phyloP scores from a whole-genome alignment of 2,329 filamentous ascomycete genomes.

The Fusarium pseudocircinatum region DNA sequence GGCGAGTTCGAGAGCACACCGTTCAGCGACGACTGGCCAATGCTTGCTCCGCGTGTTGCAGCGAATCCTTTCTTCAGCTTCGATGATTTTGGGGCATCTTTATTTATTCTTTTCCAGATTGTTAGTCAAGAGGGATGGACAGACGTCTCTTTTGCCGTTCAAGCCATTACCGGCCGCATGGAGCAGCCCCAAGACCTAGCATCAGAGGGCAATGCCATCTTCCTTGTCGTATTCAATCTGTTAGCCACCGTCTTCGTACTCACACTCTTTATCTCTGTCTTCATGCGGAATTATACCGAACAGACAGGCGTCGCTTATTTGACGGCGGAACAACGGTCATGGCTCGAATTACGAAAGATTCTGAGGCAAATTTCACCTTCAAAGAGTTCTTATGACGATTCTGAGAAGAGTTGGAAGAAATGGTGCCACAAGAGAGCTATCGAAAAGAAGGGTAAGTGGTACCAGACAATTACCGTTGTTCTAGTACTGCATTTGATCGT shows the following conservation, averaged over 20 bases:
- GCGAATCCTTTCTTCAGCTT: constrained; percentile 89
- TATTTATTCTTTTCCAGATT: constrained; percentile 98
- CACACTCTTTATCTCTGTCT: constrained; percentile 97
- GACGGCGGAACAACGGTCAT: constrained; percentile 94
- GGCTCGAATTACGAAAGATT: constrained; percentile 93
- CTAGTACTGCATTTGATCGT: constrained; percentile 85
- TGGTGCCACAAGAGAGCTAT: constrained; percentile 97
- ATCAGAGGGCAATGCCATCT: constrained; percentile 86
- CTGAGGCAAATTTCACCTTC: constrained; percentile 93
- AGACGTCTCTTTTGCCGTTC: constrained; percentile 86
- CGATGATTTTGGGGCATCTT: constrained; percentile 90
- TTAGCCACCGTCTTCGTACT: constrained; percentile 95
- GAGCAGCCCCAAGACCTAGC: constrained; percentile 76
- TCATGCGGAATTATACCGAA: constrained; percentile 99
- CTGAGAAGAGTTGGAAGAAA: constrained; percentile 80
- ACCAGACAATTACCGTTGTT: constrained; percentile 79
- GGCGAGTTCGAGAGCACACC: constrained; percentile 83
- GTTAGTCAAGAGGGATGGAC: constrained; percentile 98
- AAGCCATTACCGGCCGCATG: constrained; percentile 81
- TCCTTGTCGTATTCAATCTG: constrained; percentile 97
- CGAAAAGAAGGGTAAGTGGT: constrained; percentile 94
- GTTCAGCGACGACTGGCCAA: constrained; percentile 77
- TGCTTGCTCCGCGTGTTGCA: constrained; percentile 84
- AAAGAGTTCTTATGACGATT: constrained; percentile 85
- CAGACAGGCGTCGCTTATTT: constrained; percentile 97